These are phyloP conservation scores for Euphorbia corollata DNA, from an alignment of 441 rosid species.

Conservation along the genomic window DNA sequence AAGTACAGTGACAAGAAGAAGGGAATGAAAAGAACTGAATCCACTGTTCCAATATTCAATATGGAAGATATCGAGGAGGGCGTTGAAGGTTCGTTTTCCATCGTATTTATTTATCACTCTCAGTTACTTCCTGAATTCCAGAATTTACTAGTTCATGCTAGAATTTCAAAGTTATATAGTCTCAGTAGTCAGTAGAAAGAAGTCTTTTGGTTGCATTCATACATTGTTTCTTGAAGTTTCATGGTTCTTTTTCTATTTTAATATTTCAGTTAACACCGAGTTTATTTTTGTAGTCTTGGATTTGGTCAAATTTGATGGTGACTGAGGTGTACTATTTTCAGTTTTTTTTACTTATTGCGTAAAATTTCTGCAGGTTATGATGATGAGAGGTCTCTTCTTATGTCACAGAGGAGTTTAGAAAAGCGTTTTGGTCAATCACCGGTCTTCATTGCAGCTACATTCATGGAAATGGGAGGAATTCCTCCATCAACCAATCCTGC, in stretches of 20 bases:
- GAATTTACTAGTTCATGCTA: constrained; percentile 3
- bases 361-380: constrained; percentile 66
- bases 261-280: not conserved
- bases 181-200: not conserved
- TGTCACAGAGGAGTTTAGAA: constrained; percentile 92
- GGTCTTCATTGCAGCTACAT: constrained; percentile 89
- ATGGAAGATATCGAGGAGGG: constrained; percentile 99
- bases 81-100: constrained; percentile 67
- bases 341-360: not conserved
- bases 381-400: constrained; percentile 85
- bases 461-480: constrained; percentile 93
- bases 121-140: not conserved
- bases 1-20: constrained; percentile 76
- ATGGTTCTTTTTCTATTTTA: not conserved
- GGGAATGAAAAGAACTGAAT: constrained; percentile 80
- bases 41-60: constrained; percentile 89
- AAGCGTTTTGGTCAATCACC: constrained; percentile 98
- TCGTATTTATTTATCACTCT: not conserved
- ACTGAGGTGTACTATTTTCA: not conserved
- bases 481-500: constrained; percentile 94
- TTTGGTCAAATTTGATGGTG: constrained; percentile 9
- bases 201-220: not conserved
- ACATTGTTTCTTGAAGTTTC: not conserved
- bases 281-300: not conserved
- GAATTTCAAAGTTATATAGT: not conserved